Percentiles rank a stretch among this genome's conserved stretches.
Conservation (phyloP, 768 basidiomycete species). For the Mycena albidolilacea region DNA sequence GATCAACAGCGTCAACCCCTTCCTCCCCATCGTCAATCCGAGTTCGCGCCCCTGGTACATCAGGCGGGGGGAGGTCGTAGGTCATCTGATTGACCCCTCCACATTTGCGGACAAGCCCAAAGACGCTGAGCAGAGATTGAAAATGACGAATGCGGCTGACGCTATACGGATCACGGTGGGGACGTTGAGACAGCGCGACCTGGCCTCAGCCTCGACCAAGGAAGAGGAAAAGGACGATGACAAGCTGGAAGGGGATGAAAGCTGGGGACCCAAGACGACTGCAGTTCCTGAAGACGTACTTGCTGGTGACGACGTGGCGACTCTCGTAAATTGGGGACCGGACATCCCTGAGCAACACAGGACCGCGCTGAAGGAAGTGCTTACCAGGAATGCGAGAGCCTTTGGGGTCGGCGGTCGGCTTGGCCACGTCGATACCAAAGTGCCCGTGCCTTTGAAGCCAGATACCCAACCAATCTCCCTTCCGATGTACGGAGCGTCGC, state of each 20-base stretch:
- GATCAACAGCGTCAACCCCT: constrained; percentile 16
- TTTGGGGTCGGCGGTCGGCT: constrained; percentile 44
- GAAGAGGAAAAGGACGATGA: neutral
- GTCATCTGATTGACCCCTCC: too few relatives aligned
- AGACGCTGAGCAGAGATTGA: neutral
- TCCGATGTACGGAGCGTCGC: too few relatives aligned
- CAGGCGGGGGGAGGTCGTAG: too few relatives aligned
- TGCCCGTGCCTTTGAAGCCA: constrained; percentile 22
- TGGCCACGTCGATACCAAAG: constrained; percentile 40
- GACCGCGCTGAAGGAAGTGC: neutral
- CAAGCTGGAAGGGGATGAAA: neutral
- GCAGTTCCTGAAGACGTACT: neutral
- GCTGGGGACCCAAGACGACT: neutral
- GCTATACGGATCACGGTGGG: neutral
- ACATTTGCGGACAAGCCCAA: too few relatives aligned
- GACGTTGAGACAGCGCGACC: neutral
- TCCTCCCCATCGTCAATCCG: constrained; percentile 38
- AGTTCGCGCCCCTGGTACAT: constrained; percentile 4
- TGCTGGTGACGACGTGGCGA: constrained; percentile 10
- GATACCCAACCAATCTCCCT: too few relatives aligned
- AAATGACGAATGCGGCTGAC: neutral
- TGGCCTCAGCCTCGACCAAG: neutral
- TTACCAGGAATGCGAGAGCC: constrained; percentile 31
- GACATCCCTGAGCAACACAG: neutral
- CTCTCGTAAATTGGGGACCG: neutral